phyloP scores from a whole-genome alignment of 1,284 basidiomycete genomes.

The Peniophora sp. region DNA sequence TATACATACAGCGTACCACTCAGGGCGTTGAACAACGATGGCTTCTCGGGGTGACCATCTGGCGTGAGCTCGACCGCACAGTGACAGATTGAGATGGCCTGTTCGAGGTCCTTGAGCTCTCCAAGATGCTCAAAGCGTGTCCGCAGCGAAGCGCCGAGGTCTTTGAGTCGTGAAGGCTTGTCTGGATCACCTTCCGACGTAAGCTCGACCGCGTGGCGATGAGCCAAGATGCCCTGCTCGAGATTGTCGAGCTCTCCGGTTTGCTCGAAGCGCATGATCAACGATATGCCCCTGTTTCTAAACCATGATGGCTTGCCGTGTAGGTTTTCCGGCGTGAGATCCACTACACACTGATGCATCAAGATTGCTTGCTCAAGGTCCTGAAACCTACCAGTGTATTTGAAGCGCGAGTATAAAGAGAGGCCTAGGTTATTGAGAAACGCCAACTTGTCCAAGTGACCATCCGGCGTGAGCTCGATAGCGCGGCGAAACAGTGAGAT shows the following conservation, averaged over 20 bases:
- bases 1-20: slow-evolving; percentile 19
- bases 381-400: not conserved
- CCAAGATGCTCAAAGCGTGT: no score
- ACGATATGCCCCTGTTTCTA: no score
- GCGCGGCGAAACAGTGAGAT: no score
- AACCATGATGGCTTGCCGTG: no score
- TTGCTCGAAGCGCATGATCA: not conserved
- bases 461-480: no score
- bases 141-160: no score
- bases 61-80: slow-evolving; percentile 13
- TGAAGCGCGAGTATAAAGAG: not conserved
- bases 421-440: no score
- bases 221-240: slow-evolving; percentile 18
- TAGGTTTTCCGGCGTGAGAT: no score
- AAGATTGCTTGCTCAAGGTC: not conserved
- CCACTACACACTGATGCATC: no score
- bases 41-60: not conserved
- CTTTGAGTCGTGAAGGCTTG: no score
- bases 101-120: slow-evolving; percentile 12
- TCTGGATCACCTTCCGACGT: slow-evolving; percentile 13
- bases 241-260: slow-evolving; percentile 10
- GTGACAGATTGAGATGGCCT: slow-evolving; percentile 17
- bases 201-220: slow-evolving; percentile 15
- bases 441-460: no score
- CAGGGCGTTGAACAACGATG: slow-evolving; percentile 19